Evolutionary conservation across 169 alveolate species (phyloP), one percentile per base, ranked within the genome.

Genomic region (Hammondia hammondi): DNA sequence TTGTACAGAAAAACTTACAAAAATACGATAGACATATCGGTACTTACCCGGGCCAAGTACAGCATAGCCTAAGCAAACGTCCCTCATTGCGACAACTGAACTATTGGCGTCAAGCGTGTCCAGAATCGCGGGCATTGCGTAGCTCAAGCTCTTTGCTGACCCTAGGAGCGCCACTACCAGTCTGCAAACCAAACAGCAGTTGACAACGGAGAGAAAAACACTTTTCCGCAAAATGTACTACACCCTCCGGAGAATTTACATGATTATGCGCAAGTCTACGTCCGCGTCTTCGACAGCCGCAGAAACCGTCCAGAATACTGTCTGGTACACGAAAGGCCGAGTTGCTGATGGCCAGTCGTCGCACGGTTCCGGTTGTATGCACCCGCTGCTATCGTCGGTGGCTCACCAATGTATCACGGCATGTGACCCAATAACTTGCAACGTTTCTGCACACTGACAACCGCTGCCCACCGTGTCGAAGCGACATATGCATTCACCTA

Each of bases 91-190:
- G 39, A 73, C 17, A 9, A 46, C 43, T 37, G 85, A 37, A 32
- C 32, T 73, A n/a, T 73, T 73, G 52, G 46, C 46, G 24, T 73
- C 85, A 46, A 90, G 24, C 61, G 85, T 35, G 93, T 90, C 90
- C 85, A 90, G 32, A n/a, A 90, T 71, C 19, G 93, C 71, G 39
- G 93, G 93, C 67, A 90, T 24, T 52, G 93, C 84, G 73, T 61
- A 90, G 48, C 93, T 90, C 67, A 61, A 67, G 43, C 82, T 52
- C n/a, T 46, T 71, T 17, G 93, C 93, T 0, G 93, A 48, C 48
- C 93, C 93, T 19, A 90, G 37, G 19, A 39, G 37, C 70, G 93
- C 93, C 37, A 90, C 88, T 14, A 90, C 93, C 4, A 90, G 29
- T 10, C 93, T 61, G 39, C 72, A 73, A 21, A 19, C 10, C 32